A percentile compares a stretch with the other conserved stretches of the same genome.
phyloP scores from a whole-genome alignment of 192 early-diverging fungal genomes.

The Piromyces finnis region DNA sequence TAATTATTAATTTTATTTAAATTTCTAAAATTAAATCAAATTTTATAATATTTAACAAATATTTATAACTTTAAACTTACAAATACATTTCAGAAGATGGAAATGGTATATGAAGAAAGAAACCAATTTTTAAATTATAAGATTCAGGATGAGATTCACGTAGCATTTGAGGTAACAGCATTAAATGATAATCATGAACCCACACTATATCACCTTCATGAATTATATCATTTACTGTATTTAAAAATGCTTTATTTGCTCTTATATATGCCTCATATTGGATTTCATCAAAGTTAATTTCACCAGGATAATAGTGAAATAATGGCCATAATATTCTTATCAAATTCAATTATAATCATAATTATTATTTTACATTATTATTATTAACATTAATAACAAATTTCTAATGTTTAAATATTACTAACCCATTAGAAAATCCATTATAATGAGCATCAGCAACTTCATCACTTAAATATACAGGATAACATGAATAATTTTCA shows the following conservation, averaged over 20 bases:
- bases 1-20: too few relatives aligned
- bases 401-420: too few relatives aligned
- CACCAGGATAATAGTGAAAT: conserved; percentile 98
- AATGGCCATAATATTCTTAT: conserved; percentile 36
- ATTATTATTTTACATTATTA: too few relatives aligned
- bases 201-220: conserved; percentile 82
- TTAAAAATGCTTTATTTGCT: conserved; percentile 81
- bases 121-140: conserved; percentile 73
- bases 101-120: conserved; percentile 94
- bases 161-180: conserved; percentile 79
- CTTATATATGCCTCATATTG: conserved; percentile 89
- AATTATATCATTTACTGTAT: conserved; percentile 60
- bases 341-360: too few relatives aligned
- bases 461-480: conserved; percentile 86
- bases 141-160: conserved; percentile 55
- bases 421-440: conserved; percentile 78
- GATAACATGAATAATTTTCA: conserved; percentile 65
- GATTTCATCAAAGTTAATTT: conserved; percentile 87
- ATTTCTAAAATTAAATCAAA: too few relatives aligned
- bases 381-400: too few relatives aligned
- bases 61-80: too few relatives aligned
- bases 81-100: conserved; percentile 89
- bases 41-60: too few relatives aligned
- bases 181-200: conserved; percentile 96
- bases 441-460: conserved; percentile 94